Percentiles rank a stretch among this genome's conserved stretches.
phyloP scores from a whole-genome alignment of 2,329 filamentous ascomycete species.

The Cadophora luteo-olivacea region DNA sequence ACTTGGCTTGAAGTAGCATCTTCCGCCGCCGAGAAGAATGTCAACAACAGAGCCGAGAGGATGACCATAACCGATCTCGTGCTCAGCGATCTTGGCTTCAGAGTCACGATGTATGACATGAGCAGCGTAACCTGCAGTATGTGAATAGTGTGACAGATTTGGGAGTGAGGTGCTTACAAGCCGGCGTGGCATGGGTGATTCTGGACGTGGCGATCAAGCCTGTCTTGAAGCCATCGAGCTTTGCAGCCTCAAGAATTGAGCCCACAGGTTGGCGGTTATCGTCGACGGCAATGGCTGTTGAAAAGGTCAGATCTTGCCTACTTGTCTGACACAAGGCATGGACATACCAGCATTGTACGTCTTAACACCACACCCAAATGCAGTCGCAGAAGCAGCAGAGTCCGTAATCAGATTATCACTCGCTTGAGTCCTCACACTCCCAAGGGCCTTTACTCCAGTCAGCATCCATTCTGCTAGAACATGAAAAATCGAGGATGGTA shows the following conservation, averaged over 20 bases:
- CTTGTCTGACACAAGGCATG: neutral
- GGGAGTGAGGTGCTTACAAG: neutral
- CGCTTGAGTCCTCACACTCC: slow-evolving; percentile 9
- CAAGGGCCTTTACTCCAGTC: neutral
- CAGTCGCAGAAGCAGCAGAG: slow-evolving; percentile 15
- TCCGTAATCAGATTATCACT: slow-evolving; percentile 17
- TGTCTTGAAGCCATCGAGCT: slow-evolving; percentile 18
- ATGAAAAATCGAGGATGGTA: neutral
- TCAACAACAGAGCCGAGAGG: slow-evolving; percentile 14
- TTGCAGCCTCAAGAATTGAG: slow-evolving; percentile 19
- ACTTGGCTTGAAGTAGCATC: slow-evolving; percentile 16
- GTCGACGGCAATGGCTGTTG: slow-evolving; percentile 15
- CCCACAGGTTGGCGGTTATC: slow-evolving; percentile 12
- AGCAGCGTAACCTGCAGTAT: slow-evolving; percentile 8
- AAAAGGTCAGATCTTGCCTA: neutral
- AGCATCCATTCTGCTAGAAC: no score
- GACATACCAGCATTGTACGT: slow-evolving; percentile 17
- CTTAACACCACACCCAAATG: slow-evolving; percentile 19
- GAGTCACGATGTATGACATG: slow-evolving; percentile 18
- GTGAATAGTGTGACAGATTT: neutral
- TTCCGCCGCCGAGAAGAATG: slow-evolving; percentile 15
- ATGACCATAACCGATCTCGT: slow-evolving; percentile 17
- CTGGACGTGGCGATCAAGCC: slow-evolving; percentile 14
- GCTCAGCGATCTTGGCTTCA: slow-evolving; percentile 17
- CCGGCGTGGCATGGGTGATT: slow-evolving; percentile 22